Evolutionary conservation across 2,329 filamentous ascomycete genomes (phyloP), one percentile per base, ranked within the genome.

Genomic region (Colletotrichum australisinense): DNA sequence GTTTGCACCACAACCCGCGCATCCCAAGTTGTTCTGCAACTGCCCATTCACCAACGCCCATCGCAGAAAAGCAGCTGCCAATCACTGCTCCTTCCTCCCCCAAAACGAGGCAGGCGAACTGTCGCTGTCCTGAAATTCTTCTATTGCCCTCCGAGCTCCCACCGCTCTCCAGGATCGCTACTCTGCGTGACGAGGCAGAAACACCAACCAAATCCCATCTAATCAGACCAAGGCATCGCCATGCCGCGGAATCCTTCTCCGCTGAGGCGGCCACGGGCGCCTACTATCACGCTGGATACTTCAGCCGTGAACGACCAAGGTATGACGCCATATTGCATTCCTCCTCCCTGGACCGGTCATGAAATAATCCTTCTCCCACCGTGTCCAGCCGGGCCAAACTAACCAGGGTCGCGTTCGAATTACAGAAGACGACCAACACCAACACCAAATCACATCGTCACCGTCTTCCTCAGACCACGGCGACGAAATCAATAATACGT

Each of bases 261-360:
- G 59, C 30, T 60, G 32, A 60, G 65, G 46, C 74, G 74, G 30
- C 62, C 74, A n/a, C 64, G 72, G 62, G 73, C 74, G 28, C 74
- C 74, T 63, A 74, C 74, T n/a, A 75, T 75, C 42, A 75, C 72
- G 32, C 72, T 75, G 32, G 74, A 75, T 38, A 75, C 74, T 11
- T 75, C 74, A 26, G 74, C 74, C 35, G 67, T 75, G 22, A 74
- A 63, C 65, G 74, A 74, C 32, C 67, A 74, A 74, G 74, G 74
- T 75, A 74, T 65, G 72, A 69, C 63, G 55, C 49, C 60, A 58
- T 68, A 38, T 46, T 56, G 32, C 53, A 52, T 68, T 73, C 56
- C 60, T n/a, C n/a, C 28, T 53, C n/a, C 68, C 66, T 49, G 67
- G 42, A 65, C 32, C 32, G 70, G 42, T 56, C 32, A 59, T 49